These are phyloP conservation scores for Metschnikowia lochheadii DNA, from an alignment of 805 yeast species.

Conservation along the genomic window DNA sequence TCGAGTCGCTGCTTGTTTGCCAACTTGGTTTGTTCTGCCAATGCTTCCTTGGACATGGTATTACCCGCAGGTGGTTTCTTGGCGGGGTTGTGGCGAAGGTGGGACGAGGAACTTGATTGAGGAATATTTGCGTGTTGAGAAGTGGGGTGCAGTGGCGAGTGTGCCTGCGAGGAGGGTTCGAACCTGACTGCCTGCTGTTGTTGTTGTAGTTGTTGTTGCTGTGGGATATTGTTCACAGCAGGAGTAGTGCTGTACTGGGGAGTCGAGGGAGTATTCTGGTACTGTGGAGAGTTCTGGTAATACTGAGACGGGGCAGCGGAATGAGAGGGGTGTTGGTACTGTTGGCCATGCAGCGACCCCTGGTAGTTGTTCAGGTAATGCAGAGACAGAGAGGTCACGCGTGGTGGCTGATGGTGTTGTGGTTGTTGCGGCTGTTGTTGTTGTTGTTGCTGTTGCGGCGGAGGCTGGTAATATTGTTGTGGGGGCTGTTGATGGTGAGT, in stretches of 20 bases:
- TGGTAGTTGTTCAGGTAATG: slow-evolving; percentile 4
- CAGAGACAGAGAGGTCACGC: slow-evolving; percentile 1
- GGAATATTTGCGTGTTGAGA: slow-evolving; percentile 1
- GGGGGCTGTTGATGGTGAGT: slow-evolving; percentile 3
- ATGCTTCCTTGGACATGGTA: slow-evolving; percentile 21
- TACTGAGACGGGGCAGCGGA: neutral
- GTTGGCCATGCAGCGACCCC: slow-evolving; percentile 1
- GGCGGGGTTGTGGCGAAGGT: slow-evolving; percentile 6
- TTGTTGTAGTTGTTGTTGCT: slow-evolving; percentile 4
- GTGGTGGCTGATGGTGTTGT: neutral
- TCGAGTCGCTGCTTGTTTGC: slow-evolving; percentile 42
- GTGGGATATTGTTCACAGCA: slow-evolving; percentile 2
- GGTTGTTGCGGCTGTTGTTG: slow-evolving; percentile 2
- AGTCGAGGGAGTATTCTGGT: slow-evolving; percentile 1
- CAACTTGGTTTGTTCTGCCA: slow-evolving; percentile 14
- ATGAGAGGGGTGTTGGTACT: slow-evolving; percentile 2
- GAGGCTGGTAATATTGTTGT: slow-evolving; percentile 1
- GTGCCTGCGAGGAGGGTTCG: slow-evolving; percentile 2
- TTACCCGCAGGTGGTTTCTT: slow-evolving; percentile 15
- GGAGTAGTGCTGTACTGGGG: slow-evolving; percentile 7
- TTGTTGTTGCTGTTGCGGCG: neutral
- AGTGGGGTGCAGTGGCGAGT: slow-evolving; percentile 2
- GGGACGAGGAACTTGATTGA: neutral
- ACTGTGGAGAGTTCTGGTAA: slow-evolving; percentile 2
- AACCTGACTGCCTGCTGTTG: slow-evolving; percentile 2